A percentile compares a stretch with the other conserved stretches of the same genome.
Conservation (phyloP, 768 basidiomycete genomes). For the Myochromella boudieri region DNA sequence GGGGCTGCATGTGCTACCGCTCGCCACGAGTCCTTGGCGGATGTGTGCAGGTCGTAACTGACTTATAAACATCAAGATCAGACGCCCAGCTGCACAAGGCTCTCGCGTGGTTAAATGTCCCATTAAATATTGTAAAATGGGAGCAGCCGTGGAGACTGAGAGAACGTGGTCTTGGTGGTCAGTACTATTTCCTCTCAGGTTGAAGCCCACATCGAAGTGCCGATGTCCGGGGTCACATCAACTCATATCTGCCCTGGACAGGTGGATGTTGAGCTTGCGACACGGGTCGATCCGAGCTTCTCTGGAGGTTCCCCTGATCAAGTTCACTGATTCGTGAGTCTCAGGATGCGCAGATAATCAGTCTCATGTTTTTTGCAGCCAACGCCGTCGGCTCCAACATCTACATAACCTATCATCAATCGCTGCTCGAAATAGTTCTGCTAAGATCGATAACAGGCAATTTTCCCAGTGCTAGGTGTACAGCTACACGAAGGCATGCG, state of each 20-base stretch:
- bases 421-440: too few species aligned
- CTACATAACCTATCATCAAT: not conserved
- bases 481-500: too few species aligned
- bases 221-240: not conserved
- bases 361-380: not conserved
- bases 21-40: too few species aligned
- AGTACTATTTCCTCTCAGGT: not conserved
- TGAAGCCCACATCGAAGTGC: not conserved
- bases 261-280: not conserved
- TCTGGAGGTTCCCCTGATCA: not conserved
- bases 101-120: not conserved
- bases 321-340: not conserved
- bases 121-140: constrained; percentile 1
- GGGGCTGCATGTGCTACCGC: too few species aligned
- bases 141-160: not conserved
- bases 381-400: not conserved
- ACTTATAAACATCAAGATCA: too few species aligned
- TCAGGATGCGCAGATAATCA: too few species aligned
- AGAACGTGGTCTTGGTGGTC: not conserved
- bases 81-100: too few species aligned
- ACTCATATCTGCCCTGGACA: not conserved
- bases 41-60: too few species aligned
- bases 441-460: too few species aligned
- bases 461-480: too few species aligned
- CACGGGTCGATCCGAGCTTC: constrained; percentile 2